These are phyloP conservation scores for Camelina sativa DNA, from an alignment of 345 rosid genomes.

Conservation along the genomic window DNA sequence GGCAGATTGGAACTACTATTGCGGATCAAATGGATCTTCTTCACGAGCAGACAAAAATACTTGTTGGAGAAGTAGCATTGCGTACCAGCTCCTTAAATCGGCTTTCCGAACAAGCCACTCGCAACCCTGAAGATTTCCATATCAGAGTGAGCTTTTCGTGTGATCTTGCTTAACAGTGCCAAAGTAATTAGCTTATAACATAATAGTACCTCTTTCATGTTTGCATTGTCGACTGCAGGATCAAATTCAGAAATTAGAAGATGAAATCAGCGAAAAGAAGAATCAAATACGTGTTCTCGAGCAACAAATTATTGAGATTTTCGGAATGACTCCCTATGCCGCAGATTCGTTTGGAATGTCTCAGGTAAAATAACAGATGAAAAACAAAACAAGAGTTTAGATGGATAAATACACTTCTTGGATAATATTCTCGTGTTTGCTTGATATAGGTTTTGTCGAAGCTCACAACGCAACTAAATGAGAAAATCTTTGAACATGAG, in stretches of 20 bases:
- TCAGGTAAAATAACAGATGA: conserved; percentile 58
- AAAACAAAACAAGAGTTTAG: conserved; percentile 1
- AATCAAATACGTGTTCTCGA: conserved; percentile 81
- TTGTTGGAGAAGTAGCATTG: conserved; percentile 95
- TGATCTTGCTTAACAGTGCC: conserved; percentile 25
- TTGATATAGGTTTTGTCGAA: conserved; percentile 71
- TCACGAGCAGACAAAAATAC: conserved; percentile 95
- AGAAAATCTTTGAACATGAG: conserved; percentile 94
- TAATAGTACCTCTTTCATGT: conserved; percentile 12
- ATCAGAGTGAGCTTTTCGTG: conserved; percentile 56
- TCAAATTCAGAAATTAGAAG: conserved; percentile 82
- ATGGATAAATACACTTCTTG: background rate
- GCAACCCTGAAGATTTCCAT: conserved; percentile 84
- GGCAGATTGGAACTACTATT: conserved; percentile 63
- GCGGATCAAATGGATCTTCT: conserved; percentile 97
- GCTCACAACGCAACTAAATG: conserved; percentile 89
- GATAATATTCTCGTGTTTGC: conserved; percentile 17
- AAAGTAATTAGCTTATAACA: conserved; percentile 21
- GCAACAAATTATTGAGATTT: conserved; percentile 78
- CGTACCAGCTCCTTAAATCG: conserved; percentile 89
- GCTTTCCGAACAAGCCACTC: conserved; percentile 79
- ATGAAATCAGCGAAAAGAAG: conserved; percentile 84
- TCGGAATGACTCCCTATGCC: conserved; percentile 74
- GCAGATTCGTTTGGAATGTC: conserved; percentile 84
- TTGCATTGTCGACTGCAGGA: conserved; percentile 34